Percentiles rank a stretch among this genome's conserved stretches.
These are phyloP conservation scores for Peltaster fructicola DNA, from an alignment of 2,329 filamentous ascomycete genomes.

Conservation along the genomic window DNA sequence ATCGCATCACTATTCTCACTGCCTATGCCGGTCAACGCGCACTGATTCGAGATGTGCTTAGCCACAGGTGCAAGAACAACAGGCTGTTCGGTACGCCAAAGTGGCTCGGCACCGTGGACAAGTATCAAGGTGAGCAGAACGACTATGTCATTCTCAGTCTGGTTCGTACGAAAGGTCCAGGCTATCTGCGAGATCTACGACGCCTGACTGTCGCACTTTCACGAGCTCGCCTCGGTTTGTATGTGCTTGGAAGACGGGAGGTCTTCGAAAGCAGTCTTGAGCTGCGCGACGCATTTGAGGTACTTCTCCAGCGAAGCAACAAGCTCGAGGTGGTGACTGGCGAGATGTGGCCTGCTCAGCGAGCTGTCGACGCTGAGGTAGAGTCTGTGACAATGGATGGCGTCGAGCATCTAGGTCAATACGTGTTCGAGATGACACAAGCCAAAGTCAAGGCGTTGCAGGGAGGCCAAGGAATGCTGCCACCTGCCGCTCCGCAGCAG, in stretches of 20 bases:
- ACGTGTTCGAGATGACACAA: slow-evolving; percentile 90
- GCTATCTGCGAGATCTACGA: slow-evolving; percentile 83
- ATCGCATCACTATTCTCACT: slow-evolving; percentile 70
- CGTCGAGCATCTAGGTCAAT: slow-evolving; percentile 87
- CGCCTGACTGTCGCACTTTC: slow-evolving; percentile 89
- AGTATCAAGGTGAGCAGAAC: slow-evolving; percentile 98
- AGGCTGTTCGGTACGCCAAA: slow-evolving; percentile 75
- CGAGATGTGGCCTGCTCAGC: slow-evolving; percentile 65
- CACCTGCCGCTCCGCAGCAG: slow-evolving; percentile 7
- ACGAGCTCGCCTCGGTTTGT: slow-evolving; percentile 76
- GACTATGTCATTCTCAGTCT: slow-evolving; percentile 93
- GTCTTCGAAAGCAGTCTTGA: slow-evolving; percentile 84
- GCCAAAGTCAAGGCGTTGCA: slow-evolving; percentile 45
- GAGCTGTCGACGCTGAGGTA: slow-evolving; percentile 28
- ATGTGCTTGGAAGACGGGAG: slow-evolving; percentile 72
- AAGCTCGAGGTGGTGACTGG: slow-evolving; percentile 67
- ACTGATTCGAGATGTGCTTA: slow-evolving; percentile 71
- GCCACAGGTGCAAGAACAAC: slow-evolving; percentile 67
- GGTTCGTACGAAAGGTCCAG: slow-evolving; percentile 71
- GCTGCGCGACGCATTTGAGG: slow-evolving; percentile 68
- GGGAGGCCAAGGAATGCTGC: slow-evolving; percentile 17
- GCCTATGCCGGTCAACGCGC: slow-evolving; percentile 88
- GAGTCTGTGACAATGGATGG: slow-evolving; percentile 63
- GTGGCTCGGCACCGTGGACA: slow-evolving; percentile 87
- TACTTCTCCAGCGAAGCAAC: slow-evolving; percentile 45